These are phyloP conservation scores for Trichoderma brevicompactum DNA, from an alignment of 2,329 filamentous ascomycete species.

Conservation along the genomic window DNA sequence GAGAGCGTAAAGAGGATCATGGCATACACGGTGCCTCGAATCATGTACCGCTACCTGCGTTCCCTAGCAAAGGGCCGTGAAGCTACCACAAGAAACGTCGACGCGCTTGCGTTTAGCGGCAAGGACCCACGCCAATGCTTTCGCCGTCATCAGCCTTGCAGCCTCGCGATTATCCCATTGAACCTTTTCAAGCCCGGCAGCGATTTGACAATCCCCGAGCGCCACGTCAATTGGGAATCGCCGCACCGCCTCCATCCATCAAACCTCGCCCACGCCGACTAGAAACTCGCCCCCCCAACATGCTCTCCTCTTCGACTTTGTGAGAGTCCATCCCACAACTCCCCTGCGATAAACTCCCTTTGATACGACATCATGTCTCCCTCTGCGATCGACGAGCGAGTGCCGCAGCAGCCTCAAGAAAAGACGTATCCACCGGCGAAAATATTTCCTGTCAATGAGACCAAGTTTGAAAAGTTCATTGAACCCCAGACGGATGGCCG, in stretches of 20 bases:
- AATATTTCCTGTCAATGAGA: constrained; percentile 66
- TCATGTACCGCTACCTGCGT: neutral
- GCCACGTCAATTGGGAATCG: constrained; percentile 37
- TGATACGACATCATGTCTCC: constrained; percentile 52
- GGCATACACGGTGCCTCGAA: neutral
- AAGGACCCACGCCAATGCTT: constrained; percentile 32
- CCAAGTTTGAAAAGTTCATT: constrained; percentile 61
- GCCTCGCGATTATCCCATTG: constrained; percentile 38
- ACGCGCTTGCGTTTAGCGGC: constrained; percentile 27
- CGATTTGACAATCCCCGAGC: constrained; percentile 26
- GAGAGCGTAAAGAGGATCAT: too few relatives aligned
- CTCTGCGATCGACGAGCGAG: constrained; percentile 54
- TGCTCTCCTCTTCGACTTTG: constrained; percentile 24
- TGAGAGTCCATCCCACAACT: constrained; percentile 11
- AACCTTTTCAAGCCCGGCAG: constrained; percentile 34
- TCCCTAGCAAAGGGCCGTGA: constrained; percentile 5
- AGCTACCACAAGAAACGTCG: constrained; percentile 12
- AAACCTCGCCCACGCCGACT: neutral
- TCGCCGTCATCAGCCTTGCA: constrained; percentile 42
- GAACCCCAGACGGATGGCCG: constrained; percentile 68
- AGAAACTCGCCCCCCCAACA: constrained; percentile 12
- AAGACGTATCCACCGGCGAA: constrained; percentile 57
- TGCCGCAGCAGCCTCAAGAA: constrained; percentile 43
- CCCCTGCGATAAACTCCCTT: constrained; percentile 9
- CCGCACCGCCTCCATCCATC: constrained; percentile 27